Conservation (phyloP, 1,284 basidiomycete genomes). For the Tilletia caries region DNA sequence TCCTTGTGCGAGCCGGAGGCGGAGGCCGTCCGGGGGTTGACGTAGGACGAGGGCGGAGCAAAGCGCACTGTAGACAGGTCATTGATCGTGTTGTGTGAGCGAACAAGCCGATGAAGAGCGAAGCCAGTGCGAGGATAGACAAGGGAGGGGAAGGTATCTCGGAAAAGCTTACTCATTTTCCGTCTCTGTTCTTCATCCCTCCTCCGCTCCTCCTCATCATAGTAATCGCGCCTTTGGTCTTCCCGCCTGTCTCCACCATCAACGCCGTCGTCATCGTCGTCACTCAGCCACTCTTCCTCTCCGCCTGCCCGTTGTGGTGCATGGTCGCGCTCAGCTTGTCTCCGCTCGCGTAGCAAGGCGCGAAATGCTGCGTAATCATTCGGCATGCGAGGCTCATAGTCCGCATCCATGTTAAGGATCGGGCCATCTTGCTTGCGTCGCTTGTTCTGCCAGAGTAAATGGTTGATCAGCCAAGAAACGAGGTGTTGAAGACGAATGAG, state of each 20-base stretch:
- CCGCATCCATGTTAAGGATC: conserved; percentile 31
- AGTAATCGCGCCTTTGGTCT: conserved; percentile 18
- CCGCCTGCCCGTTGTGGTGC: background rate
- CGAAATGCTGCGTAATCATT: conserved; percentile 46
- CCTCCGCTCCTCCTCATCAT: conserved; percentile 17
- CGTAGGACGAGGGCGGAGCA: conserved; percentile 8
- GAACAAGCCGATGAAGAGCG: background rate
- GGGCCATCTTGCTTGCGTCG: background rate
- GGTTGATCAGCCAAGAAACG: too few relatives aligned
- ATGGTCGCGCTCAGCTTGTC: conserved; percentile 22
- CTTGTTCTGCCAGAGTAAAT: background rate
- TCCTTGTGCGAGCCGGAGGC: background rate
- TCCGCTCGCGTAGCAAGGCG: conserved; percentile 30
- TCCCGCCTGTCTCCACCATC: background rate
- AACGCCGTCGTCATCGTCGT: background rate
- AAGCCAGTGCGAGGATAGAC: background rate
- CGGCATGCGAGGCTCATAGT: conserved; percentile 45
- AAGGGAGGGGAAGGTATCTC: background rate
- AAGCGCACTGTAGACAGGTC: background rate
- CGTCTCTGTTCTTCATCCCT: conserved; percentile 15
- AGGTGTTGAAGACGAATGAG: too few relatives aligned
- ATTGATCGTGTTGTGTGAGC: background rate
- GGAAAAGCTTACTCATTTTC: background rate
- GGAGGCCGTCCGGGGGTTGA: too few relatives aligned
- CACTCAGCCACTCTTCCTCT: conserved; percentile 15